Evolutionary conservation across 129 eudicot species (phyloP).

Genomic region (Dittrichia graveolens): DNA sequence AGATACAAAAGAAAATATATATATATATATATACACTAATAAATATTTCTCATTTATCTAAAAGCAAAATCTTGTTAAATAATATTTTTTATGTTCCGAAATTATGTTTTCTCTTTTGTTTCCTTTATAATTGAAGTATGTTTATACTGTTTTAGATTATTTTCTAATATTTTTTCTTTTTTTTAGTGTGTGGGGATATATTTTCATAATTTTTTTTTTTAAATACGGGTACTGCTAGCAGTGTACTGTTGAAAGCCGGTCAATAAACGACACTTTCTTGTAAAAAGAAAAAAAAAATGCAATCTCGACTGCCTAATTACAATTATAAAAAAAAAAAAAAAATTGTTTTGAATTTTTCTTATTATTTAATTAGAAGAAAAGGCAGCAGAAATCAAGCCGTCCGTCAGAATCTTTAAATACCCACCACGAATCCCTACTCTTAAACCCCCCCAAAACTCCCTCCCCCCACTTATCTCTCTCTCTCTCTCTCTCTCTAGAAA

Average conservation of each 20-base stretch:
- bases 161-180: too few relatives aligned
- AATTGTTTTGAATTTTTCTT: neutral
- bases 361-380: neutral
- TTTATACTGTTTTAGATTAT: too few relatives aligned
- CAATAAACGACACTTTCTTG: constrained; percentile 32
- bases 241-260: constrained; percentile 42
- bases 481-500: neutral
- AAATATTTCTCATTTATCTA: too few relatives aligned
- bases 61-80: too few relatives aligned
- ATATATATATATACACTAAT: too few relatives aligned
- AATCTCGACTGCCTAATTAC: constrained; percentile 18
- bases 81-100: too few relatives aligned
- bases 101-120: too few relatives aligned
- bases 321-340: neutral
- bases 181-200: too few relatives aligned
- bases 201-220: too few relatives aligned
- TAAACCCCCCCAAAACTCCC: constrained; percentile 43
- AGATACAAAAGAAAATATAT: too few relatives aligned
- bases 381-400: constrained; percentile 22
- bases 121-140: too few relatives aligned
- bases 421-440: constrained; percentile 28
- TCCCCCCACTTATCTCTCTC: constrained; percentile 29
- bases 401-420: constrained; percentile 42
- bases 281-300: constrained; percentile 32
- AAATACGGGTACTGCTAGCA: constrained; percentile 17